Base-by-base conservation (phyloP, 129 eudicot genomes). In the carrot (Daucus carota) region DNA sequence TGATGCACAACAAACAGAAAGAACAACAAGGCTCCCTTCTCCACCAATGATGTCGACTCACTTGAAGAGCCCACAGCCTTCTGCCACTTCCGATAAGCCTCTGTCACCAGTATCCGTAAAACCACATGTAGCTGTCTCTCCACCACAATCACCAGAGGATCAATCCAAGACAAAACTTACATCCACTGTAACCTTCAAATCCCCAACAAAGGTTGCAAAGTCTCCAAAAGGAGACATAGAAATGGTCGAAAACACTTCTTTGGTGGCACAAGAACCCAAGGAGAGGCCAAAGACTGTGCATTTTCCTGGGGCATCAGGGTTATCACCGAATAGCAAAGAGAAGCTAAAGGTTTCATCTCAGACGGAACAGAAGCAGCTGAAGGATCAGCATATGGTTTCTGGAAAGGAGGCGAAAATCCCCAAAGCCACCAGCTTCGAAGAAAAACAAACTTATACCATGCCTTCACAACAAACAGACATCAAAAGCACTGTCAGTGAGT, bases 401-500 rank as follows among this genome's bases (percentile, higher is more conserved):
- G 43, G 10, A 47, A 75, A 79, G 67, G 84, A 78, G 74, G 59
- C 34, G 14, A n/a, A 31, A 11, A 10, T 73, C 28, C 28, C 41
- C 11, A 3, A 77, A 26, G 70, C 71, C 41, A 59, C 80, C 54
- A 32, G 24, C 41, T n/a, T 41, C 28, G 26, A 57, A 76, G 79
- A 73, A 67, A 44, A 63, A 80, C 72, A 73, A 48, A 34, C 70
- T 73, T 73, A 70, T 74, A 75, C 84, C 76, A 72, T 47, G 73
- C 63, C 45, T 57, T 70, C 47, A 65, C 38, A 72, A 33, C 78
- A 84, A 67, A 67, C 32, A 74, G 88, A 80, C 77, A 81, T 24
- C 73, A 81, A 44, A 76, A 73, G 73, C 76, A 67, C 48, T n/a
- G 62, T 2, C 22, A 38, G 47, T 18, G 85, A 79, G 43, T 34